A percentile compares a stretch with the other conserved stretches of the same genome.
Evolutionary conservation across 2,329 filamentous ascomycete genomes (phyloP).

Genomic region (Coleophoma crateriformis): DNA sequence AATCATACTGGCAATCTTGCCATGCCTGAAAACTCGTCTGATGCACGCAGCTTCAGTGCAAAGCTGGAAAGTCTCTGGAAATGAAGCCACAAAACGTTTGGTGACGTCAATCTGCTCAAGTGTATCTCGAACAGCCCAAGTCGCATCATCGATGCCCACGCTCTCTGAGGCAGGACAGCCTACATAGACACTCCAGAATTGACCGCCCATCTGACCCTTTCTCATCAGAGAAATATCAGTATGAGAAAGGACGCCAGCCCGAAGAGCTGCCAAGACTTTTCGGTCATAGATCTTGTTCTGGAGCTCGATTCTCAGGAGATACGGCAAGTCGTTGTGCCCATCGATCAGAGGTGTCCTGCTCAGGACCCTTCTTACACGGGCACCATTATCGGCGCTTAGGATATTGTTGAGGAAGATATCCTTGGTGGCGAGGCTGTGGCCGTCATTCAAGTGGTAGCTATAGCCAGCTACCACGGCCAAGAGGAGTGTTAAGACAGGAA

Average conservation of each 20-base stretch:
- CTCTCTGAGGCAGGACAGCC: conserved; percentile 10
- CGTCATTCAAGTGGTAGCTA: too few relatives aligned
- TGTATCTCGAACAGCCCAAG: conserved; percentile 39
- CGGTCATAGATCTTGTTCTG: conserved; percentile 1
- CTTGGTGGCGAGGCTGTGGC: not conserved
- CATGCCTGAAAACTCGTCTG: conserved; percentile 26
- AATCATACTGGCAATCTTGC: conserved; percentile 47
- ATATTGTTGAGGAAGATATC: not conserved
- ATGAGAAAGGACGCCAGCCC: conserved; percentile 9
- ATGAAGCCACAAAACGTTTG: conserved; percentile 35
- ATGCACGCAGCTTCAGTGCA: conserved; percentile 1
- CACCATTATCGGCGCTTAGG: not conserved
- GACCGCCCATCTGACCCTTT: conserved; percentile 17
- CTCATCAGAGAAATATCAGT: conserved; percentile 17
- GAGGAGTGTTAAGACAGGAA: too few relatives aligned
- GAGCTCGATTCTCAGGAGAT: conserved; percentile 16
- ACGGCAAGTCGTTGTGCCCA: conserved; percentile 25
- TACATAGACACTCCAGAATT: conserved; percentile 23
- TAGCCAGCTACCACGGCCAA: too few relatives aligned
- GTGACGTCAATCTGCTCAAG: conserved; percentile 52
- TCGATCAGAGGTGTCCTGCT: conserved; percentile 20
- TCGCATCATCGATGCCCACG: conserved; percentile 10
- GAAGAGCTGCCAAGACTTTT: conserved; percentile 4
- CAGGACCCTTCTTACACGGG: conserved; percentile 10
- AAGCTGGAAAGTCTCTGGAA: not conserved